Evolutionary conservation across 495 filamentous ascomycete species (phyloP).

Genomic region (Pseudotulostoma volvatum): DNA sequence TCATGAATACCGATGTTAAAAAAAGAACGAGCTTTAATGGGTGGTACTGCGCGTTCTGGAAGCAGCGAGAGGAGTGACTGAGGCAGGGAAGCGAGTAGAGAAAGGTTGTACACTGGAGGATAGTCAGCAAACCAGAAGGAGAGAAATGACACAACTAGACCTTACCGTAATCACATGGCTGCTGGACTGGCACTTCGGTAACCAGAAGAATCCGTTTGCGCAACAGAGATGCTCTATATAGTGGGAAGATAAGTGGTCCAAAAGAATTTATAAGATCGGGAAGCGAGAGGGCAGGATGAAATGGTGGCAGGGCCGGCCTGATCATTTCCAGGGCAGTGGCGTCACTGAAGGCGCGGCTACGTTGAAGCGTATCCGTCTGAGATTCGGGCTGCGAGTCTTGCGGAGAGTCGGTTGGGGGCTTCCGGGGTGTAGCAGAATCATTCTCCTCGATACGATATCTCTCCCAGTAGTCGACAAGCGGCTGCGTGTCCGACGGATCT

Average conservation of each 20-base stretch:
- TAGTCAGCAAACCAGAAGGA: slow-evolving; percentile 5
- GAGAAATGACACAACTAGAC: slow-evolving; percentile 1
- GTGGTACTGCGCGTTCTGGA: slow-evolving; percentile 21
- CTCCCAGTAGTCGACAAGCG: slow-evolving; percentile 70
- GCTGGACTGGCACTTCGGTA: slow-evolving; percentile 66
- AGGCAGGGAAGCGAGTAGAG: slow-evolving; percentile 66
- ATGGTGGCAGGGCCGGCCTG: slow-evolving; percentile 55
- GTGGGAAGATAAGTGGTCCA: slow-evolving; percentile 77
- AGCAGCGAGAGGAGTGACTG: slow-evolving; percentile 48
- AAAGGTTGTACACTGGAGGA: slow-evolving; percentile 69
- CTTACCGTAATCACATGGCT: slow-evolving; percentile 75
- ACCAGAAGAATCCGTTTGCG: slow-evolving; percentile 80
- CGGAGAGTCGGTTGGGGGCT: slow-evolving; percentile 21
- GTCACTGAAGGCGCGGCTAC: slow-evolving; percentile 27
- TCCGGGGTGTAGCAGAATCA: slow-evolving; percentile 12
- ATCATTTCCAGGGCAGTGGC: slow-evolving; percentile 40
- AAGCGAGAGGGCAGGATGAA: slow-evolving; percentile 76
- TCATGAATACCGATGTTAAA: slow-evolving; percentile 89
- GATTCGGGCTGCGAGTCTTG: slow-evolving; percentile 32
- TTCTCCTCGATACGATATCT: slow-evolving; percentile 38
- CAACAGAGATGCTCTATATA: slow-evolving; percentile 76
- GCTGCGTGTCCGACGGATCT: slow-evolving; percentile 31
- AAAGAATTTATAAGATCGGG: slow-evolving; percentile 61
- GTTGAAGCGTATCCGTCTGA: slow-evolving; percentile 13
- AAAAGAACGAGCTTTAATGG: slow-evolving; percentile 59